Percentiles rank a stretch among this genome's conserved stretches.
phyloP scores from a whole-genome alignment of 2,329 filamentous ascomycete species.

The Epichloe coenophiala region DNA sequence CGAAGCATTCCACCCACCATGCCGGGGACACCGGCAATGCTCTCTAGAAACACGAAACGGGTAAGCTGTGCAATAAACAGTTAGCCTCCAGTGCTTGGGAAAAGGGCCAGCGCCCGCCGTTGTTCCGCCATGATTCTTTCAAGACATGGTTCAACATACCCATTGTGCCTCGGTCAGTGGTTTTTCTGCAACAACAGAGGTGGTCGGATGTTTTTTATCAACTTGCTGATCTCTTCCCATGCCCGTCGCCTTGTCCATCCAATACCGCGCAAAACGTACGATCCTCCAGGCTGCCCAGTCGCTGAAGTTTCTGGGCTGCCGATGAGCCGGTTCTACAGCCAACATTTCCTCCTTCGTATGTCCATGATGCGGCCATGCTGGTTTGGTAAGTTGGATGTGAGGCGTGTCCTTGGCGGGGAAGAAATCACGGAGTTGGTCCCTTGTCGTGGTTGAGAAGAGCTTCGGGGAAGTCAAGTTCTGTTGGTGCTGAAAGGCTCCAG shows the following conservation, averaged over 20 bases:
- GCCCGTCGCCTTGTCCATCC: conserved; percentile 71
- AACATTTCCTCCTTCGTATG: conserved; percentile 74
- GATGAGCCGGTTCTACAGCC: conserved; percentile 60
- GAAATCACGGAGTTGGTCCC: conserved; percentile 38
- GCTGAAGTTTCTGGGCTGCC: conserved; percentile 55
- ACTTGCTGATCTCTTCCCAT: conserved; percentile 57
- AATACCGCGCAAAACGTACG: conserved; percentile 63
- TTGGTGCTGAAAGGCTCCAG: conserved; percentile 4
- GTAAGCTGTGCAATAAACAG: conserved; percentile 37
- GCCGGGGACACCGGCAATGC: conserved; percentile 85
- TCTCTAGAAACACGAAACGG: conserved; percentile 86
- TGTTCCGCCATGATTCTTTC: not conserved
- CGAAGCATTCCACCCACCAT: conserved; percentile 95
- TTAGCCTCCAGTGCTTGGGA: not conserved
- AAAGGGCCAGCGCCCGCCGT: not conserved
- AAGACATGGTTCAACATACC: conserved; percentile 25
- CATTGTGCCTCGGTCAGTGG: conserved; percentile 77
- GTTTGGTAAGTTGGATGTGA: conserved; percentile 46
- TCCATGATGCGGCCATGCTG: conserved; percentile 58
- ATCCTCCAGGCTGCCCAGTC: conserved; percentile 69
- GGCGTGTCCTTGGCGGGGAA: conserved; percentile 49
- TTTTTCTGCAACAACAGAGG: conserved; percentile 36
- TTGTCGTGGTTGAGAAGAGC: conserved; percentile 36
- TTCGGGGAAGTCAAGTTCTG: conserved; percentile 10
- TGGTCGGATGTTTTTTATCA: conserved; percentile 43